Percentiles rank a stretch among this genome's conserved stretches.
phyloP scores from a whole-genome alignment of 2,329 filamentous ascomycete genomes.

The Colletotrichum incanum region DNA sequence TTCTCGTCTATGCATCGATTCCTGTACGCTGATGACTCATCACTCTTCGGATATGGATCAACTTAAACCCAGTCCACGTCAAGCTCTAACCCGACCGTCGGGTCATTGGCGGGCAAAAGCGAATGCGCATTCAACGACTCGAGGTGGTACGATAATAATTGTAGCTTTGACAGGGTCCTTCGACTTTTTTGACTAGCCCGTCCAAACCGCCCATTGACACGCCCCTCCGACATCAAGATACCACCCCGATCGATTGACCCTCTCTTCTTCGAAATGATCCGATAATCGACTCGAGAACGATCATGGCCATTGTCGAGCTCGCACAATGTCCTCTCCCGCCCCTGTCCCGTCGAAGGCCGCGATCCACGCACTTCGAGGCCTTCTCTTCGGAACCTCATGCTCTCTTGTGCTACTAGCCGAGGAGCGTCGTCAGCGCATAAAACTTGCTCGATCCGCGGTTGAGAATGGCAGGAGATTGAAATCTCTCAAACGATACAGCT shows the following conservation, averaged over 20 bases:
- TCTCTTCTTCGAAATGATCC: constrained; percentile 22
- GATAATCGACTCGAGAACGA: constrained; percentile 24
- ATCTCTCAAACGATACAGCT: constrained; percentile 53
- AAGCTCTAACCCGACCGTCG: neutral
- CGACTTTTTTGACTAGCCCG: constrained; percentile 13
- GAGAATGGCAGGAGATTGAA: constrained; percentile 69
- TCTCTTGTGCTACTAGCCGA: constrained; percentile 70
- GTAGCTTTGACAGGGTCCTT: constrained; percentile 22
- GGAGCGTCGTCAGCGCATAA: constrained; percentile 70
- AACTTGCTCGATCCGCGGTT: constrained; percentile 64
- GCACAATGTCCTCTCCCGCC: constrained; percentile 61
- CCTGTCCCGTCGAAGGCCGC: constrained; percentile 70
- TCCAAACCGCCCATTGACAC: constrained; percentile 6
- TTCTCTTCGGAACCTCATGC: constrained; percentile 71
- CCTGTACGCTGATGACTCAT: neutral
- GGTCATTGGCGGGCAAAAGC: neutral
- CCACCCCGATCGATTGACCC: constrained; percentile 2
- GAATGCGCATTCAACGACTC: constrained; percentile 1
- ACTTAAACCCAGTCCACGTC: neutral
- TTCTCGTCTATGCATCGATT: neutral
- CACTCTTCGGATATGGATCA: constrained; percentile 4
- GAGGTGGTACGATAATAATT: constrained; percentile 35
- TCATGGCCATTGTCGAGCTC: constrained; percentile 41
- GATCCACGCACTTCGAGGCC: constrained; percentile 69
- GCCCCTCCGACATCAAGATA: constrained; percentile 4